Evolutionary conservation across 2,329 filamentous ascomycete species (phyloP), one percentile per base, ranked within the genome.

Genomic region (Stylonectria norvegica): DNA sequence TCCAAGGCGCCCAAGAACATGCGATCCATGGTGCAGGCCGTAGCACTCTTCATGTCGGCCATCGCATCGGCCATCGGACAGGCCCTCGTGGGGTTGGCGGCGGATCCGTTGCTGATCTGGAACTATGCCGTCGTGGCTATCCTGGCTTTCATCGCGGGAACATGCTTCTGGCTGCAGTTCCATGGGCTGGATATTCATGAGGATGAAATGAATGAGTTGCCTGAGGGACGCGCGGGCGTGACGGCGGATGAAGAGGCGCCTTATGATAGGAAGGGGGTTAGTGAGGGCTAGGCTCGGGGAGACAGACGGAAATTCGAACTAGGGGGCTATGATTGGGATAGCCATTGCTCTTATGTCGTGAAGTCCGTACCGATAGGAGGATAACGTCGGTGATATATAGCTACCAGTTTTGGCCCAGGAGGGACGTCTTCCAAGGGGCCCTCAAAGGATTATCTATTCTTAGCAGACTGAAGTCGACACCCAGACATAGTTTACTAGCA

Each of bases 1-100:
- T 83, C 83, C 56, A 88, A 88, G 62, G 83, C 84, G 0, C 86
- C 85, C 7, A 75, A 74, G 57, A 88, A 86, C 66, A 89, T 89
- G 85, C 75, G 83, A 5, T 83, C 80, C 18, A 73, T 88, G 40
- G 81, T 89, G n/a, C 73, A 75, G 52, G 77, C 79, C 8, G 71
- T 88, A 38, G 78, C 78, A 34, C 75, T 86, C 36, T 84, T 88
- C 66, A 83, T 78, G 67, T 79, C 75, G 25, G 82, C 84, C 34
- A 77, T 89, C 56, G 78, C 80, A 5, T 71, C 80, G 28, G 83
- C 84, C 27, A 68, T 89, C 17, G 81, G 81, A 1, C 81, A 88
- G 64, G 84, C 68, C 8, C 61, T 70, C 18, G 59, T 60, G 14
- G 55, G 57, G 18, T 60, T 71, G 14, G 59, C 67, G 20, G 55